Conservation (phyloP, 1,284 basidiomycete species). For the Neonothopanus nambi region DNA sequence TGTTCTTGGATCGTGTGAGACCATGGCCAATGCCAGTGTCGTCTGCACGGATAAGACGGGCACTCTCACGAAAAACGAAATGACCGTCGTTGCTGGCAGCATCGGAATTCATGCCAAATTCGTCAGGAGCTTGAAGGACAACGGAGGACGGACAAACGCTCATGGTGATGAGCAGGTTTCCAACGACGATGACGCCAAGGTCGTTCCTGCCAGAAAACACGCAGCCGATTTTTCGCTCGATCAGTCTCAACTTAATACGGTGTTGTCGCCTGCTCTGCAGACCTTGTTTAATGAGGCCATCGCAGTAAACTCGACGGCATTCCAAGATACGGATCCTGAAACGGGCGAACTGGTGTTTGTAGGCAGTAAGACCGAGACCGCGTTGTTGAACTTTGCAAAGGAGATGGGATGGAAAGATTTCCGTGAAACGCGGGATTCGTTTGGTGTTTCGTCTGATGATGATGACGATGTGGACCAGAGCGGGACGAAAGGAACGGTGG, state of each 20-base stretch:
- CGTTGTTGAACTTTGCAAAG: constrained; percentile 88
- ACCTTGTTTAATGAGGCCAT: constrained; percentile 85
- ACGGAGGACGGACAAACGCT: constrained; percentile 75
- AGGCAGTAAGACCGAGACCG: constrained; percentile 97
- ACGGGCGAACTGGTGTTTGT: constrained; percentile 74
- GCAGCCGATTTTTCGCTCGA: constrained; percentile 85
- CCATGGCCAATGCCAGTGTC: constrained; percentile 97
- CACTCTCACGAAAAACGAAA: constrained; percentile 90
- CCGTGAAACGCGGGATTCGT: constrained; percentile 60
- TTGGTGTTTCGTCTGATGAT: neutral
- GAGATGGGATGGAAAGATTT: constrained; percentile 84
- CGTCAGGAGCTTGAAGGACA: constrained; percentile 77
- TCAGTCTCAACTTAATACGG: constrained; percentile 63
- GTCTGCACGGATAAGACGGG: constrained; percentile 97
- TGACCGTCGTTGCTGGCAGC: constrained; percentile 96
- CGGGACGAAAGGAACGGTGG: constrained; percentile 50
- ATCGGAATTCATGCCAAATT: constrained; percentile 95
- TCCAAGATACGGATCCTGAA: constrained; percentile 78
- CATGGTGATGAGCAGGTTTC: constrained; percentile 50
- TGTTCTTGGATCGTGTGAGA: constrained; percentile 95
- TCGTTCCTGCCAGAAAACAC: constrained; percentile 38
- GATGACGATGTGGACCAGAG: neutral
- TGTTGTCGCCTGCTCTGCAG: constrained; percentile 64
- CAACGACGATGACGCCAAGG: constrained; percentile 29
- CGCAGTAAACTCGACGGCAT: constrained; percentile 94